Base-by-base conservation (phyloP, 352 stramenopile species). In the Phytophthora citricola region DNA sequence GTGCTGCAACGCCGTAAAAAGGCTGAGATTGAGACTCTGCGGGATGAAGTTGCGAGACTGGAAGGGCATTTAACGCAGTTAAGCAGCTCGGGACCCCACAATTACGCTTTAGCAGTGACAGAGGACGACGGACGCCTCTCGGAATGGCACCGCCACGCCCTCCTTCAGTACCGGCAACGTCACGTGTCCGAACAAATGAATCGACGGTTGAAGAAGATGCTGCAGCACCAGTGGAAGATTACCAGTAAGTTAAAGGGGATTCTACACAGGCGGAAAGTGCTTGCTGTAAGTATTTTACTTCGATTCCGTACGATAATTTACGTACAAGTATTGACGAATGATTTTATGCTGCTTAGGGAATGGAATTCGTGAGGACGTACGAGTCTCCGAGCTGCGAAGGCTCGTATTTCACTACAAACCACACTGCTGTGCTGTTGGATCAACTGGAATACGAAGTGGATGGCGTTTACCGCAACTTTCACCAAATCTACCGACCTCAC, bases 401-500 rank as follows among this genome's bases (percentile, higher is more conserved):
- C 38, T 20, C 17, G 1, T 15, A 24, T 8, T 59, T 59, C 9
- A 40, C n/a, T 12, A 7, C 49, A n/a, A 12, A 44, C 24, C 12
- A 48, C 3, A 22, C 36, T 1, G 12, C 9, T 4, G 1, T 49
- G 15, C 31, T 71, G 10, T 63, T 71, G 55, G 22, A 58, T n/a
- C 47, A 58, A 50, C 55, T 75, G 5, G 61, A 74, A 20, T 36
- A 61, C 4, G 36, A 57, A 51, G 64, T 75, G 32, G 38, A 50
- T 0, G 14, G 29, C 3, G 6, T 51, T 0, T 75, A 75, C 15
- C 61, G 54, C 7, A 47, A 61, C 32, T 59, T 69, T 2, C 14
- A 58, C 3, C 15, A 29, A 29, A 17, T 66, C 2, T 74, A 48
- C 44, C 49, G 24, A n/a, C 66, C 61, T 4, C 26, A 39, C 12